Conservation (phyloP, 1,139 yeast species). For the Candida sp. region DNA sequence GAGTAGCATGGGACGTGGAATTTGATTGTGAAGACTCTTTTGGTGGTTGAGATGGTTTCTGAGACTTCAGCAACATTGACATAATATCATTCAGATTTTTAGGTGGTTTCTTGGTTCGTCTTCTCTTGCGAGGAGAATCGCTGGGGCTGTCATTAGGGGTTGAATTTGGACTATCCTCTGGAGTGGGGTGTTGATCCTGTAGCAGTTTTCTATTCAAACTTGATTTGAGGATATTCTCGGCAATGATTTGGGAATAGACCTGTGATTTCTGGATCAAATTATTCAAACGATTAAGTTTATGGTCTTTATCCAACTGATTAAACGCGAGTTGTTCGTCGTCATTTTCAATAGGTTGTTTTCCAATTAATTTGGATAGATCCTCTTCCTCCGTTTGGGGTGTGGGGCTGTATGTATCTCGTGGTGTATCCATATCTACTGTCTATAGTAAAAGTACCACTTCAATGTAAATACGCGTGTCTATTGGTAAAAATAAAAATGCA, state of each 20-base stretch:
- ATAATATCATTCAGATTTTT: constrained; percentile 15
- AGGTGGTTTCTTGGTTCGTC: constrained; percentile 1
- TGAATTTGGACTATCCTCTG: constrained; percentile 6
- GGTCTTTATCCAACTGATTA: constrained; percentile 32
- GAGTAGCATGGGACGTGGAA: constrained; percentile 20
- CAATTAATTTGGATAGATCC: constrained; percentile 3
- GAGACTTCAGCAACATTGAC: constrained; percentile 15
- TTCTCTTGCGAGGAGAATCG: constrained; percentile 8
- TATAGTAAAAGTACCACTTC: no score
- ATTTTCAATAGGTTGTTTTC: background rate
- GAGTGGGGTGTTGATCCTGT: constrained; percentile 9
- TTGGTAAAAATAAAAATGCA: no score
- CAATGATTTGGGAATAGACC: constrained; percentile 77
- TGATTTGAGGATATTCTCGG: constrained; percentile 65
- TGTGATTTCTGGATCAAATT: constrained; percentile 80
- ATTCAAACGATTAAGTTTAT: constrained; percentile 60
- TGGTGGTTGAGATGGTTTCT: constrained; percentile 14
- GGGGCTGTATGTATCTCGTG: constrained; percentile 5
- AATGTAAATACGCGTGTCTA: no score
- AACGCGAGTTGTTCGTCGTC: constrained; percentile 36
- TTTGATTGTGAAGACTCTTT: constrained; percentile 19
- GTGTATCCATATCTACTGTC: background rate
- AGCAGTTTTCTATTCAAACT: constrained; percentile 21
- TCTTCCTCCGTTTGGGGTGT: constrained; percentile 6
- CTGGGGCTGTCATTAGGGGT: constrained; percentile 10